These are phyloP conservation scores for Boletus reticulatus DNA, from an alignment of 768 basidiomycete species.

Conservation along the genomic window DNA sequence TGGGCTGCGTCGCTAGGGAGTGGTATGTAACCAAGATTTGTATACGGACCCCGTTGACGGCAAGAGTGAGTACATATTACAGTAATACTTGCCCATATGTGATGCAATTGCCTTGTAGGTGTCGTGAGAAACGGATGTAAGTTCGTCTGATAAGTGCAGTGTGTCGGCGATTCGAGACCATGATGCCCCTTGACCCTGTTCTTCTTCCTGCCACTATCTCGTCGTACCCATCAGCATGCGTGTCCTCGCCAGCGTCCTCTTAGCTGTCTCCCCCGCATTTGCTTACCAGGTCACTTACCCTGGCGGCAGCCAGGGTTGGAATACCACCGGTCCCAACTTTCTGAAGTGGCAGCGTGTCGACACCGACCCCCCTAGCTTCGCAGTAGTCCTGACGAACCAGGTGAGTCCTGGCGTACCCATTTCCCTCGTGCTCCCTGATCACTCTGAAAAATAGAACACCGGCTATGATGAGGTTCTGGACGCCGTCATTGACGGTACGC, in stretches of 20 bases:
- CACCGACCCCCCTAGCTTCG: constrained; percentile 70
- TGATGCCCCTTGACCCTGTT: not conserved
- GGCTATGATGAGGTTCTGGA: constrained; percentile 48
- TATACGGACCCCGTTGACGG: not conserved
- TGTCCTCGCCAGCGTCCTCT: constrained; percentile 39
- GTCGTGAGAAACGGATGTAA: constrained; percentile 23
- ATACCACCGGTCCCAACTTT: constrained; percentile 47
- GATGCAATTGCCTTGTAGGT: not conserved
- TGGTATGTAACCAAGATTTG: constrained; percentile 8
- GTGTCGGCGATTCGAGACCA: constrained; percentile 6
- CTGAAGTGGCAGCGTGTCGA: constrained; percentile 62
- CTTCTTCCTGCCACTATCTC: not conserved
- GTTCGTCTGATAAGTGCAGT: not conserved
- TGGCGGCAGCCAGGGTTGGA: constrained; percentile 50
- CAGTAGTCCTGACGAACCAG: constrained; percentile 63
- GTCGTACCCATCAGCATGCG: constrained; percentile 38
- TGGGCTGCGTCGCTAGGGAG: not conserved
- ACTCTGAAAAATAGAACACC: constrained; percentile 32
- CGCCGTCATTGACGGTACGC: constrained; percentile 51
- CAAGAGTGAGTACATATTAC: constrained; percentile 6
- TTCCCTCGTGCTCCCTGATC: not conserved
- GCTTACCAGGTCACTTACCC: constrained; percentile 67
- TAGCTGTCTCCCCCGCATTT: constrained; percentile 52
- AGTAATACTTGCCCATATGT: not conserved
- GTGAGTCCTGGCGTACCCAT: constrained; percentile 33